These are phyloP conservation scores for Colletotrichum caudatum DNA, from an alignment of 2,329 filamentous ascomycete genomes.

Conservation along the genomic window DNA sequence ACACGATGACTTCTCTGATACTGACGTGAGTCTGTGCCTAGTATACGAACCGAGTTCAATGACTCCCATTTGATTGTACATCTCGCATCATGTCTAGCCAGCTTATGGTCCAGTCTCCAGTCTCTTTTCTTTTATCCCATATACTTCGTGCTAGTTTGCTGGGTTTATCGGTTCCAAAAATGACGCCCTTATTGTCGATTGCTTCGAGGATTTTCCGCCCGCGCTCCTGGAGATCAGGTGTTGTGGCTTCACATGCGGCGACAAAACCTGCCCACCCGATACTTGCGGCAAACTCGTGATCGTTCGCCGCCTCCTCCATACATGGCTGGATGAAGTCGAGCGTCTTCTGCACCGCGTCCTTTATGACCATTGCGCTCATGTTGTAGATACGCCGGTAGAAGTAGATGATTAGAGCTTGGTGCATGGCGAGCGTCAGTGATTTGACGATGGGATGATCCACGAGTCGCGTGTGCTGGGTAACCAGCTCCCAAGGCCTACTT, in stretches of 20 bases:
- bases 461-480: constrained; percentile 3
- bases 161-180: constrained; percentile 46
- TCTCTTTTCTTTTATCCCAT: constrained; percentile 47
- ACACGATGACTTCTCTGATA: too few species aligned
- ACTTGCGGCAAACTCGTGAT: constrained; percentile 53
- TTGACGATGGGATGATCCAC: constrained; percentile 44
- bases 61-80: neutral
- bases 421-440: constrained; percentile 54
- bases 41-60: neutral
- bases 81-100: constrained; percentile 45
- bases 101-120: constrained; percentile 49
- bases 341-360: constrained; percentile 52
- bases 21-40: neutral
- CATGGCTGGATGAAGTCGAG: constrained; percentile 53
- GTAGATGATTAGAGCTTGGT: constrained; percentile 58
- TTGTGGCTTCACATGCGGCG: constrained; percentile 56
- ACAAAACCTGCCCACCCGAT: constrained; percentile 60
- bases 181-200: constrained; percentile 48
- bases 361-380: constrained; percentile 55
- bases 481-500: constrained; percentile 15
- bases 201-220: constrained; percentile 44
- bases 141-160: constrained; percentile 47
- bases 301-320: constrained; percentile 49
- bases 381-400: constrained; percentile 59
- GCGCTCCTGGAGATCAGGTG: constrained; percentile 50